phyloP scores from a whole-genome alignment of 176 grass and related monocot species.

The Triticum turgidum region DNA sequence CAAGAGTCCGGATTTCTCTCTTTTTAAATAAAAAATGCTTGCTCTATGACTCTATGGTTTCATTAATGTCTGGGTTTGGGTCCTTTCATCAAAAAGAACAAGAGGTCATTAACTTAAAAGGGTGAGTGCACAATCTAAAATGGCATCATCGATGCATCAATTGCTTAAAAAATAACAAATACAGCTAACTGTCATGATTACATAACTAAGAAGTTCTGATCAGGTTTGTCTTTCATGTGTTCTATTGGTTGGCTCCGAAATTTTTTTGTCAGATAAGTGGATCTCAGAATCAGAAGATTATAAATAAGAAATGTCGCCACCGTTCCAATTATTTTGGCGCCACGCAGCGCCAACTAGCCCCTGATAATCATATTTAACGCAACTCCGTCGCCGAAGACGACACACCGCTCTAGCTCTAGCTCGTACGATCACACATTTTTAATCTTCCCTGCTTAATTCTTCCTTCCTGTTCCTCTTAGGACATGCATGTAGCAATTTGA shows the following conservation, averaged over 20 bases:
- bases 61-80: no score
- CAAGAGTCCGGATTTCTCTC: no score
- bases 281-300: constrained; percentile 7
- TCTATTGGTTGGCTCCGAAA: background rate
- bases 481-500: constrained; percentile 5
- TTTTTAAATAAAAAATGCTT: no score
- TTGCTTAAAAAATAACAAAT: background rate
- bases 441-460: background rate
- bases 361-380: background rate
- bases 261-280: background rate
- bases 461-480: background rate
- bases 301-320: constrained; percentile 5
- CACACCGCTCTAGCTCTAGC: background rate
- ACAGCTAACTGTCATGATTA: background rate
- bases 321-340: constrained; percentile 10
- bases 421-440: background rate
- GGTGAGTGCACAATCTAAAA: background rate
- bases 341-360: background rate
- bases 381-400: background rate
- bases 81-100: background rate
- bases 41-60: no score
- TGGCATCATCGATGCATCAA: background rate
- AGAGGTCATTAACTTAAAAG: background rate
- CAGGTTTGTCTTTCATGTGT: constrained; percentile 15
- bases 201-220: background rate